A percentile compares a stretch with the other conserved stretches of the same genome.
phyloP scores from a whole-genome alignment of 2,329 filamentous ascomycete genomes.

The Epichloe festucae region DNA sequence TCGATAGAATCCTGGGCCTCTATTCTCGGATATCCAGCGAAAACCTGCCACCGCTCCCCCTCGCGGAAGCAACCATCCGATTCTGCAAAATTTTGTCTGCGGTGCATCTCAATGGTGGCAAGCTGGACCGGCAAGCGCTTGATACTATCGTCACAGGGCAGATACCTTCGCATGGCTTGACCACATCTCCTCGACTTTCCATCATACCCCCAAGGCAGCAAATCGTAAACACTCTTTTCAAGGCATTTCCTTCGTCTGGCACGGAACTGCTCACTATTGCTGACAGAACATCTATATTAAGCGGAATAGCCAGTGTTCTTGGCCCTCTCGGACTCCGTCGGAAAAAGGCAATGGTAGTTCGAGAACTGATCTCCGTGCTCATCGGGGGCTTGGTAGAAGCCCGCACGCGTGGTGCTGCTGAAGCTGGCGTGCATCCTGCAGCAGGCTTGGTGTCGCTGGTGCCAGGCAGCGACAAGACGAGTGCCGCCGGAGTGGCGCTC shows the following conservation, averaged over 20 bases:
- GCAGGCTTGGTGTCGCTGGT: conserved; percentile 69
- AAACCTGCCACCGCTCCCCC: conserved; percentile 54
- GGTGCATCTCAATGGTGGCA: conserved; percentile 52
- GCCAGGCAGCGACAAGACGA: conserved; percentile 33
- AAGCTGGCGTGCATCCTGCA: conserved; percentile 88
- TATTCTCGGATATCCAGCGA: conserved; percentile 62
- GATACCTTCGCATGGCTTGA: conserved; percentile 35
- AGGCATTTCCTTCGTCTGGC: conserved; percentile 54
- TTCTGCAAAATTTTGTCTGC: conserved; percentile 58
- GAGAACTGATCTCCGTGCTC: conserved; percentile 71
- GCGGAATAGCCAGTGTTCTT: conserved; percentile 79
- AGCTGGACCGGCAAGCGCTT: conserved; percentile 46
- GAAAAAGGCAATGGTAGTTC: conserved; percentile 83
- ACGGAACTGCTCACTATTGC: conserved; percentile 57
- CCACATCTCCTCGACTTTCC: conserved; percentile 41
- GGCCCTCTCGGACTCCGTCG: conserved; percentile 66
- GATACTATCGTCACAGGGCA: conserved; percentile 53
- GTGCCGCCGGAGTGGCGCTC: conserved; percentile 37
- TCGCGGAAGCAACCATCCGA: conserved; percentile 61
- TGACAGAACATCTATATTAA: conserved; percentile 67
- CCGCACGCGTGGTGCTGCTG: conserved; percentile 83
- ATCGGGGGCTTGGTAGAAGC: conserved; percentile 81
- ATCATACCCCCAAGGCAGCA: conserved; percentile 46
- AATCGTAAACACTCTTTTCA: conserved; percentile 53
- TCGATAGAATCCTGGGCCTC: conserved; percentile 61